Base-by-base conservation (phyloP, 2,329 filamentous ascomycete genomes). In the Ilyonectria robusta region DNA sequence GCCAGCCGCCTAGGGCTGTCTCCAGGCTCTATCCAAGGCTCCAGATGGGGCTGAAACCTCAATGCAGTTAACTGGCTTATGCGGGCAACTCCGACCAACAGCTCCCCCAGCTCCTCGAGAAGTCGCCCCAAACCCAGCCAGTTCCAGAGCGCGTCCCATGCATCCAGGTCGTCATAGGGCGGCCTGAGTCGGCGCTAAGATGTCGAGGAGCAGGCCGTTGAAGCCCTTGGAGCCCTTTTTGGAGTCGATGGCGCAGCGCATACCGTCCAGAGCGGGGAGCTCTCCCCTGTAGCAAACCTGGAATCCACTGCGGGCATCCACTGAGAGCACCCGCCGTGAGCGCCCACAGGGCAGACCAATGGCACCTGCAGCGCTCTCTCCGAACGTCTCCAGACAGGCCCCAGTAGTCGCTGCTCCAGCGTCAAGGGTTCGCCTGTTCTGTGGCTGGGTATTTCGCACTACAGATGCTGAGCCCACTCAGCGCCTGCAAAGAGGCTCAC, bases 31-130 rank as follows among this genome's bases (percentile, higher is more conserved):
- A 56, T 44, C 57, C 51, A 46, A 29, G 56, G 48, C 40, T 54
- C 48, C 44, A 26, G 70, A 59, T 69, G 71, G 70, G 71, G 69
- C 74, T 72, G 70, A 70, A 72, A 75, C 73, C 67, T 75, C 66
- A 72, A 70, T 67, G 70, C 70, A 75, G 69, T 58, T 54, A 26
- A 26, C 26, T 26, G 60, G 62, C 62, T 48, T 44, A 50, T 66
- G 59, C 59, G 47, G 57, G 37, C 48, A 26, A 40, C 37, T 61
- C 35, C 50, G 50, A 53, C 50, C 53, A 56, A 56, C 35, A 40
- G 53, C 57, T 59, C 63, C 58, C 44, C 51, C 57, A 44, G 21
- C 54, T 47, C 26, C 53, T 61, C 44, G 13, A 60, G 40, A 53
- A 51, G 29, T 7, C 40, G 50, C 37, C 26, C 23, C 35, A 23